phyloP scores from a whole-genome alignment of 2,329 filamentous ascomycete genomes.

The Trichoderma citrinoviride region DNA sequence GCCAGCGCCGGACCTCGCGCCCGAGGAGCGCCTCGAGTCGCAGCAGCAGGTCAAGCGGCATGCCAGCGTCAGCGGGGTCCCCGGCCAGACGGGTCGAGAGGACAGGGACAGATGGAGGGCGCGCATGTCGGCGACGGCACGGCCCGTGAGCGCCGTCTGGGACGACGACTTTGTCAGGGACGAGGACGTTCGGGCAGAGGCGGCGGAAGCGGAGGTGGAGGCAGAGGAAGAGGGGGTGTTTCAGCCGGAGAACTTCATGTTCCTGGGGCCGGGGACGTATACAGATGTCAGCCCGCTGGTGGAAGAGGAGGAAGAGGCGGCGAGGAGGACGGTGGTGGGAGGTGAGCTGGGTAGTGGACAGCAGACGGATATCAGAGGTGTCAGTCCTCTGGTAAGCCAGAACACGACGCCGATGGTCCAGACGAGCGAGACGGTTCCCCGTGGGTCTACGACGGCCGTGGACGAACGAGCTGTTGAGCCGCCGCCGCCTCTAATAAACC shows the following conservation, averaged over 20 bases:
- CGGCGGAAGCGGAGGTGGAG: slow-evolving; percentile 32
- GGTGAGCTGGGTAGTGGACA: not conserved
- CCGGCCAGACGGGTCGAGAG: not conserved
- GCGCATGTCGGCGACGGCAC: slow-evolving; percentile 36
- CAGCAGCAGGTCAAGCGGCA: slow-evolving; percentile 48
- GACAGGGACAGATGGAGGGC: slow-evolving; percentile 22
- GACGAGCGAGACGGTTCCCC: slow-evolving; percentile 24
- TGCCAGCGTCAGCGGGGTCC: slow-evolving; percentile 23
- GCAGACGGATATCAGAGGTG: slow-evolving; percentile 27
- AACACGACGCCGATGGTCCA: slow-evolving; percentile 32
- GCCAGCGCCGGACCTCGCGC: slow-evolving; percentile 42
- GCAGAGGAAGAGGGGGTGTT: slow-evolving; percentile 43
- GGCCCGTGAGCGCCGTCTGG: slow-evolving; percentile 35
- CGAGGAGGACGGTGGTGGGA: slow-evolving; percentile 29
- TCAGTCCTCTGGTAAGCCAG: slow-evolving; percentile 33
- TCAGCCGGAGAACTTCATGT: slow-evolving; percentile 54
- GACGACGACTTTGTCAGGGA: slow-evolving; percentile 28
- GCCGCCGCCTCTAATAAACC: not conserved
- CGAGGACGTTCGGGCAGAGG: slow-evolving; percentile 21
- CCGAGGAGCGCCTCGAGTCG: slow-evolving; percentile 53
- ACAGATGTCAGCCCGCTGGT: slow-evolving; percentile 45
- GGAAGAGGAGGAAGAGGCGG: slow-evolving; percentile 39
- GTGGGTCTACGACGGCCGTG: not conserved
- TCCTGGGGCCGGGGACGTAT: slow-evolving; percentile 47
- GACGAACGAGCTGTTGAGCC: slow-evolving; percentile 1